phyloP scores from a whole-genome alignment of 768 basidiomycete genomes.

The Crepidotus variabilis region DNA sequence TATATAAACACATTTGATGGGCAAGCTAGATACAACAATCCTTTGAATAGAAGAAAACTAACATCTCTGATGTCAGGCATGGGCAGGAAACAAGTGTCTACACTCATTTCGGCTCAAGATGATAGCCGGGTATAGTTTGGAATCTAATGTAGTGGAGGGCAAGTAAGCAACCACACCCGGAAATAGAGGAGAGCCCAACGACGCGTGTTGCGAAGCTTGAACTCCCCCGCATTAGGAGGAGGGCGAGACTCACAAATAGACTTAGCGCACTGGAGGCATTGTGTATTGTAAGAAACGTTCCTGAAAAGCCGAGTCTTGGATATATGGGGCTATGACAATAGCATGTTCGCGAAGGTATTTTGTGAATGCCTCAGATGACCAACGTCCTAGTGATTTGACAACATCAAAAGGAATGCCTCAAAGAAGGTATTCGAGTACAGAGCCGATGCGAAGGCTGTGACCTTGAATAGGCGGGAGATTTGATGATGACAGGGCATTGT shows the following conservation, averaged over 20 bases:
- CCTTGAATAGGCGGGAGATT: constrained; percentile 14
- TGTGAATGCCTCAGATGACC: constrained; percentile 26
- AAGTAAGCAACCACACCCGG: neutral
- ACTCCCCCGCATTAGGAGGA: neutral
- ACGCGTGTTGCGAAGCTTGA: neutral
- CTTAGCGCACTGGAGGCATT: neutral
- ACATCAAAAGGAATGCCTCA: constrained; percentile 18
- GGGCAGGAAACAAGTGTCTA: no score
- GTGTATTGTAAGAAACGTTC: neutral
- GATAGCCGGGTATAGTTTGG: no score
- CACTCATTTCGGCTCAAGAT: no score
- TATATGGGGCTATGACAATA: neutral
- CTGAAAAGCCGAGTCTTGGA: neutral
- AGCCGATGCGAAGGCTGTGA: constrained; percentile 26
- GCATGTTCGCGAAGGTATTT: constrained; percentile 26
- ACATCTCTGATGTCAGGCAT: no score
- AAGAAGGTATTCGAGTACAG: constrained; percentile 22
- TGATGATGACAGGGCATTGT: constrained; percentile 3
- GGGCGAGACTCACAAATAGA: neutral
- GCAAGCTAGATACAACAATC: no score
- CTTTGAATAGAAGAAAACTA: no score
- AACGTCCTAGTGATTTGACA: constrained; percentile 25
- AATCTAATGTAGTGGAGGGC: neutral
- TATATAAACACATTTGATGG: no score
- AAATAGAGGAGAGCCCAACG: neutral